These are phyloP conservation scores for Paraphoma chrysanthemicola DNA, from an alignment of 2,329 filamentous ascomycete species.

Conservation along the genomic window DNA sequence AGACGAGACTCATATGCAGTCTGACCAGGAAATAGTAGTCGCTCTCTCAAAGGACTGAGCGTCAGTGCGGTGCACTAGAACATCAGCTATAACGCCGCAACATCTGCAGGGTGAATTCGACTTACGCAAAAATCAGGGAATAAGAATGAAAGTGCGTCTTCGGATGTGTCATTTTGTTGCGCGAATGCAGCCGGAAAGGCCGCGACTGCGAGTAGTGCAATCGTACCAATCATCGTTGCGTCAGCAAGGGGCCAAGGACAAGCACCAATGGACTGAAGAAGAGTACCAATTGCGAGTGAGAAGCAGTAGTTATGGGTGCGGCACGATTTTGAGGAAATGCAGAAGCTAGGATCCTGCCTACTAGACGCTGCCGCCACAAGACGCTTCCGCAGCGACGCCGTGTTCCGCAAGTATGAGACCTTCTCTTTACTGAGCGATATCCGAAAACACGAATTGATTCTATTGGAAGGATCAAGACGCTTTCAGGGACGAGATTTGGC, in stretches of 20 bases:
- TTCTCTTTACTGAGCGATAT: background rate
- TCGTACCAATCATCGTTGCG: background rate
- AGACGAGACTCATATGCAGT: constrained; percentile 18
- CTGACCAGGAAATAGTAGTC: constrained; percentile 21
- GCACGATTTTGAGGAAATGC: background rate
- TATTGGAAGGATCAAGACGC: background rate
- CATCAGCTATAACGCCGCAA: background rate
- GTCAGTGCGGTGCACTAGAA: constrained; percentile 1
- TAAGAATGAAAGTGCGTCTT: background rate
- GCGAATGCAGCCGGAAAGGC: background rate
- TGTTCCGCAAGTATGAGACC: background rate
- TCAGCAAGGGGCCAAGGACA: background rate
- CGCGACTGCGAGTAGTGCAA: background rate
- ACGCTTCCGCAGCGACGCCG: background rate
- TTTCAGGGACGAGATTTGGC: too few relatives aligned
- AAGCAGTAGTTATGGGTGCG: background rate
- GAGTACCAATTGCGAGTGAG: background rate
- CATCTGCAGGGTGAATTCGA: background rate
- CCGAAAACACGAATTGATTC: background rate
- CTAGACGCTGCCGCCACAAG: background rate
- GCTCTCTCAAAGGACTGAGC: constrained; percentile 1
- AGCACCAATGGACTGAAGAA: background rate
- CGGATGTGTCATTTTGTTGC: background rate
- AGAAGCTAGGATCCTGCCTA: background rate
- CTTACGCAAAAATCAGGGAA: background rate